phyloP scores from a whole-genome alignment of 2,329 filamentous ascomycete species.

The Lizonia empirigonia region DNA sequence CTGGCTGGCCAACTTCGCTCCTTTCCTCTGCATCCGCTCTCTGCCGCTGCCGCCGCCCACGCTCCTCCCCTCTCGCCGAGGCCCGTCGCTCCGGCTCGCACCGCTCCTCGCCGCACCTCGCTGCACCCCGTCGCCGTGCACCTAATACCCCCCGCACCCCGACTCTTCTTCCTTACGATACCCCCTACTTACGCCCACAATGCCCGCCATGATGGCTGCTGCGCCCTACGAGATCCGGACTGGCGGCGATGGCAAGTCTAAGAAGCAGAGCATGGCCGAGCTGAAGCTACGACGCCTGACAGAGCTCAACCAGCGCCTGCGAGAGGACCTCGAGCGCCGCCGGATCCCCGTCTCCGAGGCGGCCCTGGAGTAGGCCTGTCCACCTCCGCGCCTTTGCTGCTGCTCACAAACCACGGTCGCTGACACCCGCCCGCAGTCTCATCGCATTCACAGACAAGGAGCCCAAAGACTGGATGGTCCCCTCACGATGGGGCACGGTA shows the following conservation, averaged over 20 bases:
- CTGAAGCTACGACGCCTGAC: conserved; percentile 95
- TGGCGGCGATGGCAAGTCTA: conserved; percentile 75
- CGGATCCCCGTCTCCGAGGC: conserved; percentile 96
- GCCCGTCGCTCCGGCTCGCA: conserved; percentile 41
- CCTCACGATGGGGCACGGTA: conserved; percentile 89
- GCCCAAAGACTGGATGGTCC: conserved; percentile 98
- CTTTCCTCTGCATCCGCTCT: conserved; percentile 37
- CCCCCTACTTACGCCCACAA: conserved; percentile 24
- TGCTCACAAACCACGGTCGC: conserved; percentile 10
- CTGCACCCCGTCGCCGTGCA: conserved; percentile 27
- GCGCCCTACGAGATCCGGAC: conserved; percentile 69
- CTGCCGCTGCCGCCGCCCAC: conserved; percentile 20
- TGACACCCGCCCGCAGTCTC: conserved; percentile 65
- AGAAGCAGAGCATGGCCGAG: conserved; percentile 99
- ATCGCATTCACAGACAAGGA: conserved; percentile 95
- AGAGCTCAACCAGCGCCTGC: conserved; percentile 93
- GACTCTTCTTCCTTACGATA: conserved; percentile 22
- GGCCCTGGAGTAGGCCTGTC: conserved; percentile 59
- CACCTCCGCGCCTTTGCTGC: neutral
- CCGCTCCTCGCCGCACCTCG: conserved; percentile 22
- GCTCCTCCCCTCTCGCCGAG: conserved; percentile 30
- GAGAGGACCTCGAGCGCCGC: conserved; percentile 94
- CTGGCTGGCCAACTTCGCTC: conserved; percentile 43
- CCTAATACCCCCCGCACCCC: conserved; percentile 28
- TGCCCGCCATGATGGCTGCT: conserved; percentile 58